A percentile compares a stretch with the other conserved stretches of the same genome.
phyloP scores from a whole-genome alignment of 371 early-diverging fungal species.

The Mortierella sp. region DNA sequence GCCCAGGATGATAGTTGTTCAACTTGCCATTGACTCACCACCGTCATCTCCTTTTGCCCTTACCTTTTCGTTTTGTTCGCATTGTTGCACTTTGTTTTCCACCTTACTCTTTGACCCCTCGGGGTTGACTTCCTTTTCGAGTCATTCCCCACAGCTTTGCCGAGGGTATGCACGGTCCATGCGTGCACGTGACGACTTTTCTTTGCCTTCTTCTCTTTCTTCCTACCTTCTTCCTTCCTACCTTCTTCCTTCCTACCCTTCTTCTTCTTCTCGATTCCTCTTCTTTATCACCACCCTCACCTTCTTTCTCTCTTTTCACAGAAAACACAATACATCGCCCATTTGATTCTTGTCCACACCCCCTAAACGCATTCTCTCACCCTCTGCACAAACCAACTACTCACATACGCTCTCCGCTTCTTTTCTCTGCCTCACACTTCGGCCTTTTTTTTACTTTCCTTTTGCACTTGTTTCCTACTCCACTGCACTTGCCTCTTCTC shows the following conservation, averaged over 20 bases:
- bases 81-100: not conserved
- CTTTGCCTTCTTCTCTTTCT: not conserved
- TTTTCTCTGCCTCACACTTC: not conserved
- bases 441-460: not conserved
- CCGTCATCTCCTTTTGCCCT: not conserved
- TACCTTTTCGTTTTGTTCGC: not conserved
- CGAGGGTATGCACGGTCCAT: not conserved
- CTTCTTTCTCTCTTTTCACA: not conserved
- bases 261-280: conserved; percentile 8
- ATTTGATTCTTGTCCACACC: not conserved
- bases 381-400: not conserved
- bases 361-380: not conserved
- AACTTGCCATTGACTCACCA: no score
- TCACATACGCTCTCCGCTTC: not conserved
- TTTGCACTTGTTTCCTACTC: not conserved
- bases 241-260: not conserved
- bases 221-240: not conserved
- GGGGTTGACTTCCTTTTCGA: not conserved
- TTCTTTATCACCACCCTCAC: not conserved
- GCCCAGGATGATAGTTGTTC: no score
- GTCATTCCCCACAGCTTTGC: not conserved
- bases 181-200: not conserved
- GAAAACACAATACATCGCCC: not conserved
- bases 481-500: not conserved
- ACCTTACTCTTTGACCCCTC: conserved; percentile 3